Evolutionary conservation across 805 yeast species (phyloP), one percentile per base, ranked within the genome.

Genomic region (Hanseniaspora osmophila): DNA sequence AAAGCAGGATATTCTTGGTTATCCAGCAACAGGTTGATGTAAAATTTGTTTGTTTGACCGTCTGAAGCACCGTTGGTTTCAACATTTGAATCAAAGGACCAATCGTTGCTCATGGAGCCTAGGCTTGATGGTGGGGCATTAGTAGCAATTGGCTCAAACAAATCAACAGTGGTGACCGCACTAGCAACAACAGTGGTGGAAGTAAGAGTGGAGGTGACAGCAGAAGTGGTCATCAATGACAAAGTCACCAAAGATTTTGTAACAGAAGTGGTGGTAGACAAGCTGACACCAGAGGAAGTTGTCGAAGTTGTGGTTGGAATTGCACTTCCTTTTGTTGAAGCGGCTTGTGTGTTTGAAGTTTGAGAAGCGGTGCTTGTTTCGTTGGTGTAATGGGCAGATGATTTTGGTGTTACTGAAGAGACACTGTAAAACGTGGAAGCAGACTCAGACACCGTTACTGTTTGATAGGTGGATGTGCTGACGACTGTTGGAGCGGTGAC

Each of bases 31-130:
- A 82, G 56, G 58, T 84, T 84, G 33, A 76, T 73, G 62, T 74
- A 82, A 61, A 84, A 84, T 62, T 82, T 84, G 67, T 84, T 84
- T 19, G 94, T 85, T 55, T 78, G 77, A 48, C 73, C 68, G 1
- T 79, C 66, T 10, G 50, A 52, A 30, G 41, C 22, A 32, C 61
- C 71, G 43, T 61, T 56, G 48, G 68, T 67, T 37, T 64, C 60
- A 33, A 73, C 77, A 33, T 75, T 75, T 3, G 51, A 52, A 16
- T 80, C 77, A 37, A 77, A 56, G 0, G 55, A 51, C 46, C 75
- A 58, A 11, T 72, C 72, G 42, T 74, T 66, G 3, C 59, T 66
- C 37, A 67, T 67, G 44, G 72, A 65, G 3, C 67, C 49, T 61
- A 77, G 77, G 43, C 72, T 66, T 0, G 65, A 46, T 7, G 68